Evolutionary conservation across 2,329 filamentous ascomycete species (phyloP), one percentile per base, ranked within the genome.

Genomic region (Xylaria sp.): DNA sequence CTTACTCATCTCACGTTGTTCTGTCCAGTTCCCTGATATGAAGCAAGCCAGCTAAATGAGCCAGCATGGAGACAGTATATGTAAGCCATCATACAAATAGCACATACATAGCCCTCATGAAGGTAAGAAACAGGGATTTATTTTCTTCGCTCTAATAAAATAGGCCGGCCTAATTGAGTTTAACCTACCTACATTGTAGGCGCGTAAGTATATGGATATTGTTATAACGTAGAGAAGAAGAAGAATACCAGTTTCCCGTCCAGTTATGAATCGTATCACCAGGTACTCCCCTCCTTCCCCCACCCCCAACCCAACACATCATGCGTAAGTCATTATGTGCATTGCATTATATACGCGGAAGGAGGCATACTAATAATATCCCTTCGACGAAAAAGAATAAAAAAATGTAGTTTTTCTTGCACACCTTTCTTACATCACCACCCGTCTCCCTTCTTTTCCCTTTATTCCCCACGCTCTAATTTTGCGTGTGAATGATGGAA

Each of bases 81-180:
- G n/a, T 39, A 52, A 59, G 34, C n/a, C 15, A 34, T 28, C 25
- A 65, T 52, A 34, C 23, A 25, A 25, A 55, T n/a, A n/a, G n/a
- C n/a, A n/a, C 6, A n/a, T 41, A 41, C 12, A 18, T 41, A 41
- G 28, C 18, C 18, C n/a, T 55, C 18, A 28, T 34, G 2, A 46
- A 15, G 15, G 51, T 51, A 50, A 46, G n/a, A 48, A 37, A 52
- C 23, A 10, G 1, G 28, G 15, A 67, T 54, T 28, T 41, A 32
- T 44, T 54, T 68, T 44, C 48, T 68, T 68, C 55, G 55, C 60
- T 59, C 48, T 55, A 64, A 65, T 56, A 55, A 56, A 68, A 65
- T 51, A 63, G 28, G 54, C 37, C 56, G 41, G 32, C 55, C 61
- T 51, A 37, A 55, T 50, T 41, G 18, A 32, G 13, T 23, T 62